Evolutionary conservation across 1,284 basidiomycete genomes (phyloP).

Genomic region (Puccinia coronata): DNA sequence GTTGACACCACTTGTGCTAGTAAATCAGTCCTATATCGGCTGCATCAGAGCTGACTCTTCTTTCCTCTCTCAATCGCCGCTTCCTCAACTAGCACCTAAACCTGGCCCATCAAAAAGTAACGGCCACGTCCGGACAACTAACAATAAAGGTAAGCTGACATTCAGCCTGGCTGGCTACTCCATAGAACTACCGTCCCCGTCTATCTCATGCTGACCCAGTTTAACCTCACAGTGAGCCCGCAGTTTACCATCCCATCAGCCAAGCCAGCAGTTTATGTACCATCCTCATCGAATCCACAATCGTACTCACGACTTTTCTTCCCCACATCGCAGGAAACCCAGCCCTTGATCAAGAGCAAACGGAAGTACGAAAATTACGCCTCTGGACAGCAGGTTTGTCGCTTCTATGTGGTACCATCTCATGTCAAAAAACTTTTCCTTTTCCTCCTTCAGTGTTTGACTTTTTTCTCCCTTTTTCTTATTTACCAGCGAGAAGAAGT

Average conservation of each 20-base stretch:
- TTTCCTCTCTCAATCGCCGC: not conserved
- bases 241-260: not conserved
- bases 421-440: not conserved
- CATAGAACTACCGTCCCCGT: not conserved
- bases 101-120: conserved; percentile 35
- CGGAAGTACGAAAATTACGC: conserved; percentile 40
- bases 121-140: conserved; percentile 9
- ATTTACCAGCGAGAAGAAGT: conserved; percentile 20
- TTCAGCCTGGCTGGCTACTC: too few relatives aligned
- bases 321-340: not conserved
- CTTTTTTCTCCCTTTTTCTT: not conserved
- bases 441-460: not conserved
- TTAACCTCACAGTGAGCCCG: not conserved
- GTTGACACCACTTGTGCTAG: conserved; percentile 1
- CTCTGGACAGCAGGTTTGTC: conserved; percentile 39
- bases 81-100: conserved; percentile 23
- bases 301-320: not conserved
- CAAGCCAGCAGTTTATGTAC: too few relatives aligned
- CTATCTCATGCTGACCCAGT: not conserved
- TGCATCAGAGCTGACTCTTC: not conserved
- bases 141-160: conserved; percentile 24
- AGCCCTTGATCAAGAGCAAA: conserved; percentile 32
- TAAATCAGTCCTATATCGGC: not conserved
- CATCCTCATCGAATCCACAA: not conserved
- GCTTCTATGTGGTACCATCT: not conserved